Base-by-base conservation (phyloP, 192 early-diverging fungal species). In the Funneliformis mosseae region DNA sequence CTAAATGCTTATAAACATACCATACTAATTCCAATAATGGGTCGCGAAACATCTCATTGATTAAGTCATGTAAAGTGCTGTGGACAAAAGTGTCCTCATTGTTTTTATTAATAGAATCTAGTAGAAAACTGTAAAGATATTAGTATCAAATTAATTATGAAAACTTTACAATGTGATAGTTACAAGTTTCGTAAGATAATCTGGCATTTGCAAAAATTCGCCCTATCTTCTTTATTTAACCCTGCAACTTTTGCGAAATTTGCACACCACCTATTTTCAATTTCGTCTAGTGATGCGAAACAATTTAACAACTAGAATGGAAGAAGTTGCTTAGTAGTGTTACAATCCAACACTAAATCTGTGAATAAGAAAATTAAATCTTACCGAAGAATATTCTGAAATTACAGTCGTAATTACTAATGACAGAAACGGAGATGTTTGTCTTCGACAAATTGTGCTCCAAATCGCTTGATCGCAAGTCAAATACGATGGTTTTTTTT, bases 221-320 rank as follows among this genome's bases (percentile, higher is more conserved):
- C 50, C 50, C 39, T 50, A 74, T 74, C 46, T 18, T 55, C 72
- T 55, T 74, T 74, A 48, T 74, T 74, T 43, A 74, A 43, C n/a
- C 50, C 46, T 74, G 72, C 50, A 3, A 74, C 72, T 74, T 23
- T 74, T 18, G 71, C 18, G 71, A 74, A 74, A 74, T 74, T 74
- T 74, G 9, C 14, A 43, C 27, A 74, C 73, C 48, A 74, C 8
- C 73, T 74, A 11, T 48, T 48, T 74, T 74, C 73, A n/a, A 74
- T 74, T 74, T 74, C 73, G 1, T 74, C 72, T 25, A 55, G 72
- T 74, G 48, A 10, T 23, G 33, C 28, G 14, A 74, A 74, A 74
- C n/a, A 74, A 59, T 74, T 74, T 74, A 74, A 28, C 48, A 74
- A 74, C 73, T 74, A 28, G 48, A 74, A 74, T 74, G 48, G 41